These are phyloP conservation scores for Schizosaccharomyces lindneri DNA, from an alignment of 805 yeast genomes.

Conservation along the genomic window DNA sequence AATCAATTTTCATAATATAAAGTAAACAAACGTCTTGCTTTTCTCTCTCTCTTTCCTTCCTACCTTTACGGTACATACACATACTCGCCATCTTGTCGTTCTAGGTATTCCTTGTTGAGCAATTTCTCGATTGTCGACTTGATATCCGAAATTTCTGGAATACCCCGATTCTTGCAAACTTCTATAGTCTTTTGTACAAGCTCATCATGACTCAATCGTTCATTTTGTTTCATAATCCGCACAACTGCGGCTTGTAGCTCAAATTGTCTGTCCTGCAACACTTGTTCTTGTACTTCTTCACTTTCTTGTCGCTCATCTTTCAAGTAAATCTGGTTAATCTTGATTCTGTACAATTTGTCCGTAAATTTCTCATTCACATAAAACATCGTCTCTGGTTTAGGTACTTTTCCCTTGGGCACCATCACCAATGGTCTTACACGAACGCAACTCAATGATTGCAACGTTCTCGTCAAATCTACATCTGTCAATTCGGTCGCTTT, in stretches of 20 bases:
- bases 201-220: constrained; percentile 11
- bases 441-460: constrained; percentile 65
- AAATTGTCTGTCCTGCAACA: constrained; percentile 12
- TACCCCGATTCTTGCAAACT: constrained; percentile 12
- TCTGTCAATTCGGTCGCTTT: constrained; percentile 49
- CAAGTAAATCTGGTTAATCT: constrained; percentile 14
- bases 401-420: constrained; percentile 48
- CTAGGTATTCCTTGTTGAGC: constrained; percentile 12
- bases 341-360: constrained; percentile 41
- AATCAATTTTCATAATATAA: neutral
- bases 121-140: constrained; percentile 13
- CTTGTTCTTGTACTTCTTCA: constrained; percentile 9
- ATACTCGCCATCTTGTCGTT: constrained; percentile 7
- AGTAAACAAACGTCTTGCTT: neutral
- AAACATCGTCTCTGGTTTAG: constrained; percentile 38
- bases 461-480: constrained; percentile 45
- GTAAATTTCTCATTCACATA: constrained; percentile 42
- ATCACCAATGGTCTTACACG: constrained; percentile 48
- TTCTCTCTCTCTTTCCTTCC: neutral
- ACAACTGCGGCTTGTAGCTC: constrained; percentile 15
- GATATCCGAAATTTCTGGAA: constrained; percentile 11
- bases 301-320: constrained; percentile 10
- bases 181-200: constrained; percentile 11
- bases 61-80: constrained; percentile 3
- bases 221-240: constrained; percentile 13